Percentiles rank a stretch among this genome's conserved stretches.
phyloP scores from a whole-genome alignment of 2,329 filamentous ascomycete genomes.

The Gnomoniopsis smithogilvyi region DNA sequence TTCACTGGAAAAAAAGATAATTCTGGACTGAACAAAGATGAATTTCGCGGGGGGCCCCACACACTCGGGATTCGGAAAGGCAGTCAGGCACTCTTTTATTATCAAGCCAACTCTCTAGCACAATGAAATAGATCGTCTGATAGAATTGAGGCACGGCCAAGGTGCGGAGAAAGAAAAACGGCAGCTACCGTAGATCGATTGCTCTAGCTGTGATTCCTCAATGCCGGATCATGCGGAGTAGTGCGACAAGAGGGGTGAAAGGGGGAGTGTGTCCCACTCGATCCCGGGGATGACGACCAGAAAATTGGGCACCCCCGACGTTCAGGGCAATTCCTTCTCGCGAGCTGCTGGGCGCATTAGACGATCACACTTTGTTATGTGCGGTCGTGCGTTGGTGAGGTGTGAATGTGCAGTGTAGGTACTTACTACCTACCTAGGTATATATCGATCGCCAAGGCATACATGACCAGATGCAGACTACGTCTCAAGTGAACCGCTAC shows the following conservation, averaged over 20 bases:
- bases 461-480: too few species aligned
- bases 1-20: background rate
- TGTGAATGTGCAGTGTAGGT: too few species aligned
- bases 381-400: too few species aligned
- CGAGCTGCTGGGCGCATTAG: too few species aligned
- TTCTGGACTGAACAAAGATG: background rate
- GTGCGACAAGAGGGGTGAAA: background rate
- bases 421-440: too few species aligned
- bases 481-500: too few species aligned
- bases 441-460: too few species aligned
- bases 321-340: too few species aligned
- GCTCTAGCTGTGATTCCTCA: background rate
- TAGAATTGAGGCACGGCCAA: background rate
- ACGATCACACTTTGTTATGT: too few species aligned
- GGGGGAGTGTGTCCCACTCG: background rate
- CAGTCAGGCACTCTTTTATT: background rate
- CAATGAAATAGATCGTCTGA: background rate
- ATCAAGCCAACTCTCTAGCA: background rate
- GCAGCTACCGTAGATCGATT: background rate
- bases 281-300: background rate
- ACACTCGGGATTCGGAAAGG: background rate
- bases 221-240: background rate
- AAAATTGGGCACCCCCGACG: too few species aligned
- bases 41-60: background rate
- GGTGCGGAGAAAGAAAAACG: slow-evolving; percentile 5